phyloP scores from a whole-genome alignment of 116 monocot species.

The Dioscorea cayenensis region DNA sequence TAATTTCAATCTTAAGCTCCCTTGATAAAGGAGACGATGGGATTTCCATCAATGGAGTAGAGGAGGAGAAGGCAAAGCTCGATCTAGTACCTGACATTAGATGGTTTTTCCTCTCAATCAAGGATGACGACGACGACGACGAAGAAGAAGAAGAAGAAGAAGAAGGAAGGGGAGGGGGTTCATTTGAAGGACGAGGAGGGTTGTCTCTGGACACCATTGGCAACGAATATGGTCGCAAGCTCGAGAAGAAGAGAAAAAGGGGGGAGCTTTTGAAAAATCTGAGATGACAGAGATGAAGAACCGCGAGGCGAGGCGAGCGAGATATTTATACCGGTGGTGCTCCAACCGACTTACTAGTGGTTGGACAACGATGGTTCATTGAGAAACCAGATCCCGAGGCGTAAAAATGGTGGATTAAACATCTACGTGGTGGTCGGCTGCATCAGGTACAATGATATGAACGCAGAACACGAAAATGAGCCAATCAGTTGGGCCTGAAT shows the following conservation, averaged over 20 bases:
- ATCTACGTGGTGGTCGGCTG: too few species aligned
- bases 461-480: too few species aligned
- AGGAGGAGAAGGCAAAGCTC: not conserved
- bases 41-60: conserved; percentile 1
- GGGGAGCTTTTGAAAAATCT: not conserved
- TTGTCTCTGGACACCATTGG: conserved; percentile 4
- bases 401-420: too few species aligned
- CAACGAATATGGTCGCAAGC: not conserved
- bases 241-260: not conserved
- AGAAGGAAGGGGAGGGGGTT: not conserved
- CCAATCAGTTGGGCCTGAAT: too few species aligned
- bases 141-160: not conserved
- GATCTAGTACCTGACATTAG: too few species aligned
- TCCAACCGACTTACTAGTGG: not conserved
- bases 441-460: too few species aligned
- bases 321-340: conserved; percentile 1
- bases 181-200: not conserved
- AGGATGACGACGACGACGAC: not conserved
- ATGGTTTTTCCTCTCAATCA: too few species aligned
- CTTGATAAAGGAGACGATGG: not conserved
- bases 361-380: too few species aligned
- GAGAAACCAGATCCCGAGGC: too few species aligned
- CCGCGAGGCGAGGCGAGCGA: not conserved
- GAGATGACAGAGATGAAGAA: too few species aligned
- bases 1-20: conserved; percentile 21